Evolutionary conservation across 495 filamentous ascomycete genomes (phyloP), one percentile per base, ranked within the genome.

Genomic region (Hypomontagnella submonticulosa): DNA sequence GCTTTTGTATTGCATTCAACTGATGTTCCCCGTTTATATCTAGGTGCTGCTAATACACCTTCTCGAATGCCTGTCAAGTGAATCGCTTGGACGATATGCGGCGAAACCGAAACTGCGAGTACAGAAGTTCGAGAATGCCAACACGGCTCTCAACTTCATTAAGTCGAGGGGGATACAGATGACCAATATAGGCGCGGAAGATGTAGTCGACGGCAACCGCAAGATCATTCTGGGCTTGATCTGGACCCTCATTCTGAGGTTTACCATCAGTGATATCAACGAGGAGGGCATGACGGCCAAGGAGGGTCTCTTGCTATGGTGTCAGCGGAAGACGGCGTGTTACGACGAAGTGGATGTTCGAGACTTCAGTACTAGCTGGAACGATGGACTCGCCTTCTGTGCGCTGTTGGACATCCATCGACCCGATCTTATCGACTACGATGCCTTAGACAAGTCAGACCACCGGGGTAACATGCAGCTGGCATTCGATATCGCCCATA

Each of bases 181-280:
- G 89, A 97, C 92, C 59, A 99, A 99, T 70, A 98, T 98, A 67
- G 95, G 95, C 46, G 95, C 95, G 1, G 95, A 98, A 79, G 95
- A 99, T 84, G 92, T 99, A 23, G 95, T 99, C 18, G 96, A 99
- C 74, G 96, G 96, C 32, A 99, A 98, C 75, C 84, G 89, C 57
- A 99, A 99, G 83, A 96, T 99, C 63, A 97, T 99, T 61, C 80
- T 99, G 19, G 95, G 95, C 18, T 80, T 99, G 51, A 96, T 99
- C 71, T 99, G 95, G 95, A 97, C 93, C 15, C 81, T 99, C 30
- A 99, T 99, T 89, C 79, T 97, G 63, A 82, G 96, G 40, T 99
- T 99, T 75, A 99, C 95, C 51, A 98, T 99, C 76, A 97, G 90
- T 72, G 93, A 98, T 77, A 99, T 98, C 81, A 97, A 96, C 74